These are phyloP conservation scores for Neurospora sp. DNA, from an alignment of 495 filamentous ascomycete species.

Conservation along the genomic window DNA sequence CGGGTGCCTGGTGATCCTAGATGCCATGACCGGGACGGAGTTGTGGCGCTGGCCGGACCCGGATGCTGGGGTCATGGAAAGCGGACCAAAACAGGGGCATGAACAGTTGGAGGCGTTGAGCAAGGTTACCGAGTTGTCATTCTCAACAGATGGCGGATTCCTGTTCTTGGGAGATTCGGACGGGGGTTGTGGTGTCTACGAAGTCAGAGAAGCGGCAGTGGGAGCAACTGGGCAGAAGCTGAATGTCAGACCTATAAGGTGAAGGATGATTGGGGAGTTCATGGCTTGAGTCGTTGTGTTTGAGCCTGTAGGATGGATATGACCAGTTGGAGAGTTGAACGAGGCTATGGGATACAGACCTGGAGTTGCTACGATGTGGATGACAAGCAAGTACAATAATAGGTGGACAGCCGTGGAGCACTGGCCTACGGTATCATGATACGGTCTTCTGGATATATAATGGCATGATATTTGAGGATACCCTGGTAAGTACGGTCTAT, in stretches of 20 bases:
- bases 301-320: not conserved
- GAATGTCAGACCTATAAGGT: not conserved
- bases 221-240: not conserved
- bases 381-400: not conserved
- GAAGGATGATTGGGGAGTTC: not conserved
- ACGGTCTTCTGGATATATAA: not conserved
- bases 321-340: not conserved
- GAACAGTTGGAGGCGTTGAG: constrained; percentile 18
- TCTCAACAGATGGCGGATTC: constrained; percentile 23
- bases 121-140: constrained; percentile 21
- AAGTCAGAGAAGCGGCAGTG: constrained; percentile 17
- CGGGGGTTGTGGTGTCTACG: constrained; percentile 19
- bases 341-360: not conserved
- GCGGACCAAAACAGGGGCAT: constrained; percentile 8
- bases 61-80: constrained; percentile 5
- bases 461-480: not conserved
- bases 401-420: not conserved
- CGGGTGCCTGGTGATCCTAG: constrained; percentile 20
- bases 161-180: constrained; percentile 22
- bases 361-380: not conserved
- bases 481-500: not conserved
- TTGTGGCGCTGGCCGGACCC: constrained; percentile 27
- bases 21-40: constrained; percentile 21
- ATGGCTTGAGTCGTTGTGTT: not conserved
- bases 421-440: not conserved